Conservation (phyloP, 495 filamentous ascomycete genomes). For the Talaromyces nanjingensis region DNA sequence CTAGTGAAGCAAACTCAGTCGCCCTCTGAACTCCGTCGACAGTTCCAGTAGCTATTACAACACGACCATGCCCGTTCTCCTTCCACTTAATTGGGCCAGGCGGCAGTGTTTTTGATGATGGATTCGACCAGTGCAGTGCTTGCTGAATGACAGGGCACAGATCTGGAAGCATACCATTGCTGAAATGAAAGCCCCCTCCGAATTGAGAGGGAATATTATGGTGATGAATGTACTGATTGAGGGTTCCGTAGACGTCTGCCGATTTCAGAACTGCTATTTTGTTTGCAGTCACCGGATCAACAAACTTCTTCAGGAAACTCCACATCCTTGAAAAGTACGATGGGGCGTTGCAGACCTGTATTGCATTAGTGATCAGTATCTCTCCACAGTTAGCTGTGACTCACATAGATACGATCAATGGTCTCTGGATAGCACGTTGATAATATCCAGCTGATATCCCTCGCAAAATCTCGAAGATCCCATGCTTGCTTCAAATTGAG, state of each 20-base stretch:
- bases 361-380: neutral
- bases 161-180: slow-evolving; percentile 20
- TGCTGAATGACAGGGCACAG: slow-evolving; percentile 15
- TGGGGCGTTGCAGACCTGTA: slow-evolving; percentile 24
- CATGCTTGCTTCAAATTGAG: slow-evolving; percentile 23
- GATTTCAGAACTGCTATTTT: slow-evolving; percentile 19
- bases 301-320: slow-evolving; percentile 19
- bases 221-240: slow-evolving; percentile 18
- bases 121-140: slow-evolving; percentile 9
- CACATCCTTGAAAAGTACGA: slow-evolving; percentile 21
- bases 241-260: slow-evolving; percentile 12
- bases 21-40: neutral
- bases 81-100: slow-evolving; percentile 22
- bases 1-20: neutral
- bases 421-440: slow-evolving; percentile 28
- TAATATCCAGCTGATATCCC: slow-evolving; percentile 20
- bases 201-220: slow-evolving; percentile 18
- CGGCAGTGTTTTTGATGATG: slow-evolving; percentile 11
- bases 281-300: slow-evolving; percentile 22
- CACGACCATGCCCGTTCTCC: slow-evolving; percentile 9
- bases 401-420: slow-evolving; percentile 21
- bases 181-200: slow-evolving; percentile 18
- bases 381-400: neutral
- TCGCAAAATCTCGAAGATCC: slow-evolving; percentile 18
- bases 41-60: slow-evolving; percentile 18